These are phyloP conservation scores for Rubroshorea leprosula DNA, from an alignment of 345 rosid genomes.

Conservation along the genomic window DNA sequence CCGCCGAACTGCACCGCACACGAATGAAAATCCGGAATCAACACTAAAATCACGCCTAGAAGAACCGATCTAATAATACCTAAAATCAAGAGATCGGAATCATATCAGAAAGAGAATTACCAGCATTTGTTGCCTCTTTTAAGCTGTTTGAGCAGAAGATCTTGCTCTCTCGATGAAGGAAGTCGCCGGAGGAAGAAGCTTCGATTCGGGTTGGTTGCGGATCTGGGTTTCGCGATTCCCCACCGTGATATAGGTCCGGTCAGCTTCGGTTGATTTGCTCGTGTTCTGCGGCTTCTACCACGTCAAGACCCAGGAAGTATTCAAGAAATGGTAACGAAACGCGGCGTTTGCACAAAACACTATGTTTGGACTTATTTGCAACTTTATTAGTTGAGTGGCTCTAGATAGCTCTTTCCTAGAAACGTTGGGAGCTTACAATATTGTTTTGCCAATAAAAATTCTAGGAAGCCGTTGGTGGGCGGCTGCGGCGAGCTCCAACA, in stretches of 20 bases:
- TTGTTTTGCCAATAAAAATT: too few species aligned
- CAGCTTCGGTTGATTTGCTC: too few species aligned
- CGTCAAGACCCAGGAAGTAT: too few species aligned
- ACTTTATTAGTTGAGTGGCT: too few species aligned
- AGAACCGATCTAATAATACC: neutral
- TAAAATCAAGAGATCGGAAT: slow-evolving; percentile 3
- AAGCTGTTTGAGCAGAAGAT: neutral
- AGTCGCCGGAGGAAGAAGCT: neutral
- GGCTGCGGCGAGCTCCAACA: neutral
- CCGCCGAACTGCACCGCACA: slow-evolving; percentile 42
- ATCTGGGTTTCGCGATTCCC: neutral
- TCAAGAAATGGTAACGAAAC: too few species aligned
- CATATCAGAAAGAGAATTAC: slow-evolving; percentile 6
- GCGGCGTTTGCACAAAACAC: too few species aligned
- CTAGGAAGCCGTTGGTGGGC: too few species aligned
- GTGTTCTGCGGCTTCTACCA: too few species aligned
- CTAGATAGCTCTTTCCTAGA: too few species aligned
- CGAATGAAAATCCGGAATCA: slow-evolving; percentile 2
- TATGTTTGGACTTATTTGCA: too few species aligned
- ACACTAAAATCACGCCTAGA: neutral
- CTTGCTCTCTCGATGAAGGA: neutral
- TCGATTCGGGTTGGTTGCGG: neutral
- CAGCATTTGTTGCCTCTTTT: too few species aligned
- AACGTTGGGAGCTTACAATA: too few species aligned
- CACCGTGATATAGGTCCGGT: neutral